A percentile compares a stretch with the other conserved stretches of the same genome.
Conservation (phyloP, 306 rosid species). For the Lathyrus oleraceus region DNA sequence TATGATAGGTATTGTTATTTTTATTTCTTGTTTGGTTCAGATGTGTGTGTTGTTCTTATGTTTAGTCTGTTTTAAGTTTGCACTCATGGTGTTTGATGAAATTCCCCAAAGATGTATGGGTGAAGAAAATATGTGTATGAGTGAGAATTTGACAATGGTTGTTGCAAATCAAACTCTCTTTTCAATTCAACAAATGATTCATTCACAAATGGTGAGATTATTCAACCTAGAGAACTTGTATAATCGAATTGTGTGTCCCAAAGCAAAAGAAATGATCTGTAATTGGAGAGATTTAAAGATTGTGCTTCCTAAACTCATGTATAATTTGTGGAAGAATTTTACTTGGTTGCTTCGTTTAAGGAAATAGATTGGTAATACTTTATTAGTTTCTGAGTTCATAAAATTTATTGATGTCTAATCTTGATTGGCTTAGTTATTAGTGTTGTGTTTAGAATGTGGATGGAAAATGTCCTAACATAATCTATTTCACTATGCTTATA, state of each 20-base stretch:
- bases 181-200: background rate
- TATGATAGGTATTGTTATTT: too few species aligned
- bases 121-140: background rate
- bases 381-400: too few species aligned
- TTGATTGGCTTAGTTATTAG: background rate
- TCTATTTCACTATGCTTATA: too few species aligned
- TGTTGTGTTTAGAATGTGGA: background rate
- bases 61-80: too few species aligned
- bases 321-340: background rate
- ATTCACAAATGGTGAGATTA: background rate
- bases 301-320: background rate
- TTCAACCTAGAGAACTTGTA: background rate
- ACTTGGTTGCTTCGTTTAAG: background rate
- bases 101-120: background rate
- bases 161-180: background rate
- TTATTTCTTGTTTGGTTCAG: background rate
- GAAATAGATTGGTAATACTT: too few species aligned
- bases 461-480: background rate
- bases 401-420: background rate
- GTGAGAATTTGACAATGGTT: background rate
- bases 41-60: background rate
- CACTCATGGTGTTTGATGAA: background rate
- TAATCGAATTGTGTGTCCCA: background rate
- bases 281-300: background rate
- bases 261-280: background rate